Evolutionary conservation across 768 basidiomycete genomes (phyloP), one percentile per base, ranked within the genome.

Genomic region (Amanita pallidorosea): DNA sequence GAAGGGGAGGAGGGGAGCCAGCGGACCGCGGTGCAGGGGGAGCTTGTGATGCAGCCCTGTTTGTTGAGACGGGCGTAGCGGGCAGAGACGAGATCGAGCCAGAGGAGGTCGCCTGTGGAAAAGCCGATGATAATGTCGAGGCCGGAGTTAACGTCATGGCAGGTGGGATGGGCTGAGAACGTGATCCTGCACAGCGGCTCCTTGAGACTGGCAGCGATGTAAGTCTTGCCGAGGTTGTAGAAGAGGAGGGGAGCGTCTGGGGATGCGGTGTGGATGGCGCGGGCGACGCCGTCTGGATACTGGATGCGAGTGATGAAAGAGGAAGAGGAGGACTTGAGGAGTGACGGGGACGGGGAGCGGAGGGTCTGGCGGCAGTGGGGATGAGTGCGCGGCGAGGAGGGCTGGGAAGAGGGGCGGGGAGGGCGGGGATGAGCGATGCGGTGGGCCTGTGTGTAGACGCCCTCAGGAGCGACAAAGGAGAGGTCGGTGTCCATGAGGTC

Each of bases 121-220:
- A 96, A 97, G 5, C 95, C 96, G 58, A 97, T 85, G 53, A 97
- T 77, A 5, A 96, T 73, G 59, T 97, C 94, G 31, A 97, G 67
- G 40, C 77, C 65, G 5, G 72, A 64, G 57, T 96, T 95, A 27
- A 95, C 81, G 59, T 91, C 85, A 63, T 95, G 90, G 62, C 92
- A 94, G 1, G 94, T 96, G 4, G 91, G 92, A 58, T 85, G 77
- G 12, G 84, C 80, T 42, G 87, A 81, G 67, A 97, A 97, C 17
- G 83, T 83, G 49, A 97, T 81, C 52, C 85, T 76, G 36, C 85
- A 78, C 23, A 96, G 72, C 23, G 92, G 83, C 65, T 98, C 95
- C 91, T 95, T 57, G 22, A 91, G 92, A 76, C 90, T 94, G 44
- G 81, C 70, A 89, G 92, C 93, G 35, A 88, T 70, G 60, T 88